A percentile compares a stretch with the other conserved stretches of the same genome.
phyloP scores from a whole-genome alignment of 176 grass and related monocot species.

The Aegilops umbellulata region DNA sequence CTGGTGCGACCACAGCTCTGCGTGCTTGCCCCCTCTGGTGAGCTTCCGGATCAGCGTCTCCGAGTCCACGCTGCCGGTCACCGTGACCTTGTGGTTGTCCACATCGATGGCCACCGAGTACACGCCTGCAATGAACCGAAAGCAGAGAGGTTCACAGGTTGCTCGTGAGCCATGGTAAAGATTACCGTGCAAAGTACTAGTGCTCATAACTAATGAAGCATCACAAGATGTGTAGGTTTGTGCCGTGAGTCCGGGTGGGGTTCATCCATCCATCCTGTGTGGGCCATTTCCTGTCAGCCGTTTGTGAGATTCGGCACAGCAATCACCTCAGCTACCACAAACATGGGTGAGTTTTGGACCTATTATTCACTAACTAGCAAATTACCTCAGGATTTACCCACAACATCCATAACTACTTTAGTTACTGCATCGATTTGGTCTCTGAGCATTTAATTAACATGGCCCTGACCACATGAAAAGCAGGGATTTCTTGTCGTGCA shows the following conservation, averaged over 20 bases:
- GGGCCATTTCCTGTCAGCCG: not conserved
- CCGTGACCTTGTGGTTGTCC: constrained; percentile 87
- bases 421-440: not conserved
- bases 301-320: constrained; percentile 21
- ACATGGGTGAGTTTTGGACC: not conserved
- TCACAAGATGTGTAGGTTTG: constrained; percentile 31
- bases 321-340: not conserved
- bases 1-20: constrained; percentile 78
- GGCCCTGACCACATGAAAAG: constrained; percentile 9
- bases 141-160: constrained; percentile 23
- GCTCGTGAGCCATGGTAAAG: constrained; percentile 43
- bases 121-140: constrained; percentile 60
- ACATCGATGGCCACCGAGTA: constrained; percentile 82
- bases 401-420: not conserved
- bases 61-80: constrained; percentile 65
- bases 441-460: constrained; percentile 5
- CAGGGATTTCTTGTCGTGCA: constrained; percentile 2
- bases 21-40: constrained; percentile 77
- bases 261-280: not conserved
- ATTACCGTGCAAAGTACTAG: not conserved
- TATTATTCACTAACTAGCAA: constrained; percentile 15
- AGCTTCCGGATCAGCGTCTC: constrained; percentile 83
- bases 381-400: not conserved
- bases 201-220: not conserved
- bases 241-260: constrained; percentile 1